Conservation (phyloP, 1,284 basidiomycete species). For the Cryptococcus hybrid region DNA sequence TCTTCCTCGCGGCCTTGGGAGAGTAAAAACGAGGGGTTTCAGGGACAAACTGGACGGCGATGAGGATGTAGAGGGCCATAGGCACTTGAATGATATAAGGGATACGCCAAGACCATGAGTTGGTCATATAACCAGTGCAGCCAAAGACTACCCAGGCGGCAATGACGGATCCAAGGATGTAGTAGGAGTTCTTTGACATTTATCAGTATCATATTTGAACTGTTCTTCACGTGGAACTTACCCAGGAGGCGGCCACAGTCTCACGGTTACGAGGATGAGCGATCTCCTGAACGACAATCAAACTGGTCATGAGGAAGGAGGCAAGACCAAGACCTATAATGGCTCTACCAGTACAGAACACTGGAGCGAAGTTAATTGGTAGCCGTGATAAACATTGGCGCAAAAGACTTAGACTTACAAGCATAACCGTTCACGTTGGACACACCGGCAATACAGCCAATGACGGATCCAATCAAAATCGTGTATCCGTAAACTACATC, state of each 20-base stretch:
- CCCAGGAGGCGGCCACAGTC: slow-evolving; percentile 44
- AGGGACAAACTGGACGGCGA: slow-evolving; percentile 51
- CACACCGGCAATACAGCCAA: slow-evolving; percentile 46
- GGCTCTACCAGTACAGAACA: slow-evolving; percentile 45
- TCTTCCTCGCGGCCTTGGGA: slow-evolving; percentile 57
- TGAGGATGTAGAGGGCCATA: slow-evolving; percentile 44
- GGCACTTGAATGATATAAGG: slow-evolving; percentile 50
- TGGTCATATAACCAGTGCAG: slow-evolving; percentile 27
- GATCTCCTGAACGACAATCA: slow-evolving; percentile 51
- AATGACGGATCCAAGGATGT: slow-evolving; percentile 39
- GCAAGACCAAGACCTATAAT: slow-evolving; percentile 50
- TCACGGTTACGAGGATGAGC: slow-evolving; percentile 45
- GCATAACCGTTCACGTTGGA: slow-evolving; percentile 42
- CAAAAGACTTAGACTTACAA: slow-evolving; percentile 23
- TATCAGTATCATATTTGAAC: not conserved
- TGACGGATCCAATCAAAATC: slow-evolving; percentile 44
- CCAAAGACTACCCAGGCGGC: slow-evolving; percentile 42
- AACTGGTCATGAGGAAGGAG: slow-evolving; percentile 51
- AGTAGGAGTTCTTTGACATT: slow-evolving; percentile 49
- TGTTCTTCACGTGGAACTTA: too few relatives aligned
- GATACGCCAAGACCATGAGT: slow-evolving; percentile 44
- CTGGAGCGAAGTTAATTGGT: slow-evolving; percentile 8
- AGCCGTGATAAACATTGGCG: not conserved
- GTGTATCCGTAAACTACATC: slow-evolving; percentile 47
- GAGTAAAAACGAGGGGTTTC: slow-evolving; percentile 48